Evolutionary conservation across 2,329 filamentous ascomycete species (phyloP).

Genomic region (Passalora sequoiae): DNA sequence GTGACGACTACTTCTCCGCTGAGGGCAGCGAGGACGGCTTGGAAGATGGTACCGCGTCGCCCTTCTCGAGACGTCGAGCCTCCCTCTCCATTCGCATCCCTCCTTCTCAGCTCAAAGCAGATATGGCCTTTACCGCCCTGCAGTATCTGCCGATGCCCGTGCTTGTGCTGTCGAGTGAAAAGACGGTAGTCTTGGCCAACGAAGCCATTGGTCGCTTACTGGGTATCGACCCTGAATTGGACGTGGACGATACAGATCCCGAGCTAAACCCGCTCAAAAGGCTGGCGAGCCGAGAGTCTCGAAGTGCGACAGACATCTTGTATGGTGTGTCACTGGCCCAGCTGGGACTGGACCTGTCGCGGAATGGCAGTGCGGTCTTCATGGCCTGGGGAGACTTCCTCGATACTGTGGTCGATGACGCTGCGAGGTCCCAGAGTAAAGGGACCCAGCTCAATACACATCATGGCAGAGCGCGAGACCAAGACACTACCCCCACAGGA

Average conservation of each 20-base stretch:
- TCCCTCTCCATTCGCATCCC: conserved; percentile 34
- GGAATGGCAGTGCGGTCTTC: conserved; percentile 55
- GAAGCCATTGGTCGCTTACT: conserved; percentile 68
- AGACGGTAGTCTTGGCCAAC: conserved; percentile 68
- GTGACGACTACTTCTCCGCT: conserved; percentile 29
- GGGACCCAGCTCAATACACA: conserved; percentile 27
- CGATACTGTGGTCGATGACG: conserved; percentile 41
- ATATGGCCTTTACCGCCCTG: conserved; percentile 59
- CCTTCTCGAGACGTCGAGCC: conserved; percentile 20
- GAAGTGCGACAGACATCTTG: conserved; percentile 54
- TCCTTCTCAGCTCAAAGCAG: conserved; percentile 28
- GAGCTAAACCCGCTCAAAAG: conserved; percentile 17
- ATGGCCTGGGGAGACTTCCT: conserved; percentile 50
- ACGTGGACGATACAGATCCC: conserved; percentile 5
- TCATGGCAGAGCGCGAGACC: conserved; percentile 17
- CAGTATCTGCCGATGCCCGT: conserved; percentile 70
- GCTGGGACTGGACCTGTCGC: conserved; percentile 67
- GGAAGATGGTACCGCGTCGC: conserved; percentile 16
- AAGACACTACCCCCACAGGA: conserved; percentile 21
- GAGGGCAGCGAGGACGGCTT: conserved; percentile 22
- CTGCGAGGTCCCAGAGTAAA: conserved; percentile 26
- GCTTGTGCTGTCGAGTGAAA: conserved; percentile 61
- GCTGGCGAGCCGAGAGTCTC: conserved; percentile 22
- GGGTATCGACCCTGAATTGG: conserved; percentile 47
- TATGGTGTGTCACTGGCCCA: conserved; percentile 63